Percentiles rank a stretch among this genome's conserved stretches.
These are phyloP conservation scores for Phytopythium oedochilum DNA, from an alignment of 352 stramenopile species.

Conservation along the genomic window DNA sequence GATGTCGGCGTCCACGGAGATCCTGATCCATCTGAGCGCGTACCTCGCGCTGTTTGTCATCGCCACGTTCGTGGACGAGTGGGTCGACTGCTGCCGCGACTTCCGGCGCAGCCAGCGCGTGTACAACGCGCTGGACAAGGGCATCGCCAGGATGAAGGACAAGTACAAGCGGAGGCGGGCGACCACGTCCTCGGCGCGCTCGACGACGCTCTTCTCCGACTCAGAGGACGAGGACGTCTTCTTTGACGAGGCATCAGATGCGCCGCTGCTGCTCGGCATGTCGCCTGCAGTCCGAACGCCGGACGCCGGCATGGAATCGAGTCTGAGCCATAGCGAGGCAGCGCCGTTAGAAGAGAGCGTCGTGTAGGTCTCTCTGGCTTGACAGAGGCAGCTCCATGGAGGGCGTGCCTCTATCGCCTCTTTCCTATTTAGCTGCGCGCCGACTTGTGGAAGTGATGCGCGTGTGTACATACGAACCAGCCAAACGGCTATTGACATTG, in stretches of 20 bases:
- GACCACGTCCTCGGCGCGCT: background rate
- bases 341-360: background rate
- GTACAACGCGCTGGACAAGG: constrained; percentile 30
- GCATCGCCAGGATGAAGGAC: constrained; percentile 1
- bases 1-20: constrained; percentile 30
- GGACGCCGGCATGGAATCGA: background rate
- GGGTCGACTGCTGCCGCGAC: constrained; percentile 33
- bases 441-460: no score
- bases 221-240: constrained; percentile 4
- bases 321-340: no score
- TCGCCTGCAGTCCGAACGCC: background rate
- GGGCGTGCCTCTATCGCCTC: no score
- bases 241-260: background rate
- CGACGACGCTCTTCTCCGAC: constrained; percentile 5
- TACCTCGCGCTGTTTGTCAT: constrained; percentile 33
- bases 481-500: no score
- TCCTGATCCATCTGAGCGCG: constrained; percentile 29
- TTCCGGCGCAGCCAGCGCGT: constrained; percentile 19
- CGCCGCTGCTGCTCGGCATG: constrained; percentile 5
- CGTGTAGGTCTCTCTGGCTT: background rate
- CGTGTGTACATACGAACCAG: no score
- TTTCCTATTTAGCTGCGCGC: background rate
- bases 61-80: constrained; percentile 32
- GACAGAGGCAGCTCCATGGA: background rate
- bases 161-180: constrained; percentile 1